A percentile compares a stretch with the other conserved stretches of the same genome.
Evolutionary conservation across 2,329 filamentous ascomycete genomes (phyloP).

Genomic region (Diaporthe velutina): DNA sequence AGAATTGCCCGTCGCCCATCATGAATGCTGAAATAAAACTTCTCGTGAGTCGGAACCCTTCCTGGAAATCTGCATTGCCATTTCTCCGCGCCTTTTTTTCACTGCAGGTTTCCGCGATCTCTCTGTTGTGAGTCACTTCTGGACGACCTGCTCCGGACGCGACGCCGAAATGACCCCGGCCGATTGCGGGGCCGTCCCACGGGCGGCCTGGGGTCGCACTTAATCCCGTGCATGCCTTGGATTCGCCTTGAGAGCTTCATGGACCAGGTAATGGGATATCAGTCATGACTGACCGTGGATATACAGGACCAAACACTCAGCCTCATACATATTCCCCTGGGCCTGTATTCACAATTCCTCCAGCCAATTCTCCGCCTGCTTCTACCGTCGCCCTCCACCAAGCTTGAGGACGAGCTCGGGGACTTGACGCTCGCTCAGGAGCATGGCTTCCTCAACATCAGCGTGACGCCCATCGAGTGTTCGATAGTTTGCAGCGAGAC

Average conservation of each 20-base stretch:
- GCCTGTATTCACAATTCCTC: conserved; percentile 82
- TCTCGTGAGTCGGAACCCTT: conserved; percentile 58
- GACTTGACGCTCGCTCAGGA: conserved; percentile 65
- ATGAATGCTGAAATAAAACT: conserved; percentile 72
- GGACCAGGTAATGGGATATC: not conserved
- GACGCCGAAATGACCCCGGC: conserved; percentile 17
- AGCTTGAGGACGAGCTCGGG: conserved; percentile 55
- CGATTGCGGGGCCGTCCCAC: conserved; percentile 28
- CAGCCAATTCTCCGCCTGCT: conserved; percentile 90
- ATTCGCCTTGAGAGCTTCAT: not conserved
- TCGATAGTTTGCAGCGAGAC: conserved; percentile 88
- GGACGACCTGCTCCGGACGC: not conserved
- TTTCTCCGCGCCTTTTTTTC: not conserved
- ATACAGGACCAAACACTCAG: conserved; percentile 86
- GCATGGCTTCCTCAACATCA: conserved; percentile 92
- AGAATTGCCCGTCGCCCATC: conserved; percentile 42
- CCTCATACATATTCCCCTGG: conserved; percentile 89
- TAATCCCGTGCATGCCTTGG: not conserved
- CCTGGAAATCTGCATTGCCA: not conserved
- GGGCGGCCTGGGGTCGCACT: not conserved
- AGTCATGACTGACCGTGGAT: conserved; percentile 46
- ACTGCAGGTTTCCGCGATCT: not conserved
- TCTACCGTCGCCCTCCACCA: conserved; percentile 70
- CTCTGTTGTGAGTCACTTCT: not conserved
- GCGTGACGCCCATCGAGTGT: conserved; percentile 91